Conservation (phyloP, 257 asterid genomes). For the Nicotiana undulata region DNA sequence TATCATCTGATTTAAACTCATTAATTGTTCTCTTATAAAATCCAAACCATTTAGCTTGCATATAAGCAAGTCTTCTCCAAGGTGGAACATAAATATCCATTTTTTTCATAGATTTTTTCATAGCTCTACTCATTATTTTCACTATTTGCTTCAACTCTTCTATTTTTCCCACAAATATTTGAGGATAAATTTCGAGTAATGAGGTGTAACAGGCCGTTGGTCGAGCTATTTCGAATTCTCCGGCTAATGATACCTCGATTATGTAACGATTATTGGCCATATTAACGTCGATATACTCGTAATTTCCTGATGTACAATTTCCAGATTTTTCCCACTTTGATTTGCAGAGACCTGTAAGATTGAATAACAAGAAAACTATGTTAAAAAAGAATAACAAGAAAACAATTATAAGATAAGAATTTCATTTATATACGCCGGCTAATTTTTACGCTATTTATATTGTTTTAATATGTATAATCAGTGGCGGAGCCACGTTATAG, state of each 20-base stretch:
- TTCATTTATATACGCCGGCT: not conserved
- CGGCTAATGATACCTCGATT: slow-evolving; percentile 41
- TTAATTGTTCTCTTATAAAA: slow-evolving; percentile 48
- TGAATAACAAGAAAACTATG: not conserved
- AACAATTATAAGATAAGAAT: no score
- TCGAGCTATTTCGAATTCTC: slow-evolving; percentile 66
- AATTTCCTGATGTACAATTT: slow-evolving; percentile 37
- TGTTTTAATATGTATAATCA: not conserved
- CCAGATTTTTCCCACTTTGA: slow-evolving; percentile 66
- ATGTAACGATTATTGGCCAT: slow-evolving; percentile 37
- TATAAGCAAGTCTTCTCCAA: slow-evolving; percentile 64
- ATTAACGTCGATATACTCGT: slow-evolving; percentile 61
- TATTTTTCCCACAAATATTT: slow-evolving; percentile 31
- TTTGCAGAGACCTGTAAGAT: slow-evolving; percentile 70
- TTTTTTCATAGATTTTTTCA: slow-evolving; percentile 52
- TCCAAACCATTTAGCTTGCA: slow-evolving; percentile 67
- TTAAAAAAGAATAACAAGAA: not conserved
- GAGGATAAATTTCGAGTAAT: slow-evolving; percentile 37
- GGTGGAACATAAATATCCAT: slow-evolving; percentile 58
- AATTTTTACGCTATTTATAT: no score
- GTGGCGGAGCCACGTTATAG: no score
- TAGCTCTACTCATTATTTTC: slow-evolving; percentile 51
- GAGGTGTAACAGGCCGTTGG: slow-evolving; percentile 39
- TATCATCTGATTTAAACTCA: slow-evolving; percentile 19
- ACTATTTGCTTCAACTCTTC: slow-evolving; percentile 48